Base-by-base conservation (phyloP, 2,329 filamentous ascomycete genomes). In the Diaporthe sp. region DNA sequence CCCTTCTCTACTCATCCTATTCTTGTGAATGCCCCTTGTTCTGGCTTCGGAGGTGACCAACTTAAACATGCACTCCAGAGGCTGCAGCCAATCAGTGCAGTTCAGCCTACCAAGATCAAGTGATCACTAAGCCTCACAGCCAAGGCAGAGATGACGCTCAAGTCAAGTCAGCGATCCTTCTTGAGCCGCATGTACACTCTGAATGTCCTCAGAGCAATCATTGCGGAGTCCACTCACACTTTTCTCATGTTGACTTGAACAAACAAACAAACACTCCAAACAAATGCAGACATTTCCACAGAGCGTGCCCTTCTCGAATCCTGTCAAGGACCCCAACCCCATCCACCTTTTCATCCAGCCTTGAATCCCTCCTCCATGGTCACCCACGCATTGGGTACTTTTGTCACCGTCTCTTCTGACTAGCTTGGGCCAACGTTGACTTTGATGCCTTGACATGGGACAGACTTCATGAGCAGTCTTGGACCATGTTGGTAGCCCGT, bases 31-130 rank as follows among this genome's bases (percentile, higher is more conserved):
- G 1, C 32, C 3, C 35, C 22, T 39, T 17, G 9, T 39, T 25
- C 47, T 32, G 39, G n/a, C 6, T 35, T 13, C n/a, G 2, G 47
- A 51, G 12, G n/a, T 51, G 63, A 44, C 44, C 13, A 9, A 25
- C 30, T 37, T n/a, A 13, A 19, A 27, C 4, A 25, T 25, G 63
- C n/a, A 53, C 47, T 27, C n/a, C 22, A 53, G 32, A 8, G 12
- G 30, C 32, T 53, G 63, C 71, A 73, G 51, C 71, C 71, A 73
- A 73, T 73, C 61, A 68, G 61, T 58, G 61, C 53, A 35, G 5
- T 12, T 51, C 37, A 25, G 51, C 37, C 42, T 51, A 19, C 35
- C 32, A 12, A 37, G 32, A 50, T 69, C 71, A 73, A 68, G 71
- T 73, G 39, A 70, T 69, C 61, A 73, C 50, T 53, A 42, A 63